These are phyloP conservation scores for Cadophora malorum DNA, from an alignment of 2,329 filamentous ascomycete genomes.

Conservation along the genomic window DNA sequence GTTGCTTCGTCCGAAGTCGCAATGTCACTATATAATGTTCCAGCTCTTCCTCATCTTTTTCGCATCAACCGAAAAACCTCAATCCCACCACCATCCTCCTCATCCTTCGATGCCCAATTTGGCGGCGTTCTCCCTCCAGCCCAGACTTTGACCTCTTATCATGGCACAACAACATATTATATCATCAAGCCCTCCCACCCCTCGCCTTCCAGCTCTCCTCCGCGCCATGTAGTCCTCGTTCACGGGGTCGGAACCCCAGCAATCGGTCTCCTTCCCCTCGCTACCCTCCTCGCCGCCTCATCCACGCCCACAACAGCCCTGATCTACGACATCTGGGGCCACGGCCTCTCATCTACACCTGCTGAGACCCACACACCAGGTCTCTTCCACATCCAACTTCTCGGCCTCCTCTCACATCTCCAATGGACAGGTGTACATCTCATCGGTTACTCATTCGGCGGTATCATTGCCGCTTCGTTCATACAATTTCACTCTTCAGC, in stretches of 20 bases:
- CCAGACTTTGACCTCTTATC: conserved; percentile 24
- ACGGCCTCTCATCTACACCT: conserved; percentile 58
- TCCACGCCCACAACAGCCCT: conserved; percentile 51
- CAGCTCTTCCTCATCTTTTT: conserved; percentile 24
- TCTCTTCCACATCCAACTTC: conserved; percentile 53
- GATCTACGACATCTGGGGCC: conserved; percentile 59
- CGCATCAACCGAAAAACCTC: conserved; percentile 24
- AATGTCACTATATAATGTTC: conserved; percentile 6
- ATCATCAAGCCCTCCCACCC: conserved; percentile 21
- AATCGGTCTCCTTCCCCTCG: conserved; percentile 54
- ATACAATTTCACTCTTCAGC: conserved; percentile 42
- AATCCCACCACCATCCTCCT: conserved; percentile 30
- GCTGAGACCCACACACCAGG: conserved; percentile 48
- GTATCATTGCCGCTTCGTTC: conserved; percentile 49
- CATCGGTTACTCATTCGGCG: conserved; percentile 59
- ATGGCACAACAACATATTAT: conserved; percentile 31
- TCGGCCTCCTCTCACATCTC: conserved; percentile 49
- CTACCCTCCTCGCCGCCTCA: conserved; percentile 44
- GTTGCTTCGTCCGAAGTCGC: no score
- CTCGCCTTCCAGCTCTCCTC: not conserved
- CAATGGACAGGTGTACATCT: conserved; percentile 53
- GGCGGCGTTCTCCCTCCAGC: conserved; percentile 29
- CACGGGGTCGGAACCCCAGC: conserved; percentile 60
- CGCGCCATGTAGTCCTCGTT: conserved; percentile 51
- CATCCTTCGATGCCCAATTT: conserved; percentile 27